Percentiles rank a stretch among this genome's conserved stretches.
Conservation (phyloP, 139 green algal species). For the Chlorella vulgaris region DNA sequence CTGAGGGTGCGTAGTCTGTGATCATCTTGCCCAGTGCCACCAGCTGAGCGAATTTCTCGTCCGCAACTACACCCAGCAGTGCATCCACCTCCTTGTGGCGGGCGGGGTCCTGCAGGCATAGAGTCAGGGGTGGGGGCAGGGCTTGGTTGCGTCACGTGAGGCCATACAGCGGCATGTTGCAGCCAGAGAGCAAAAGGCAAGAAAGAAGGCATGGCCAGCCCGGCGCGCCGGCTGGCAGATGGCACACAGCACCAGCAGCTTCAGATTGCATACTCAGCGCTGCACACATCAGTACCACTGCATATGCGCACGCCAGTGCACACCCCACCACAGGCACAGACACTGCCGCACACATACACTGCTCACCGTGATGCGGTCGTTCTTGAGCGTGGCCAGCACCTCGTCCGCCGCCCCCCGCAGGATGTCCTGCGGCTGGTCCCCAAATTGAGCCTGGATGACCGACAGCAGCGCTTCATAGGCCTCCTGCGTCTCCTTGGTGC, state of each 20-base stretch:
- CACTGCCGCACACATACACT: no score
- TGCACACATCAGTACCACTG: no score
- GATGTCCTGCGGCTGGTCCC: conserved; percentile 94
- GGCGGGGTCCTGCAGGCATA: conserved; percentile 65
- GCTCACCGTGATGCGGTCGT: conserved; percentile 63
- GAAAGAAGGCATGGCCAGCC: no score
- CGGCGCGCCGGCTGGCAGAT: no score
- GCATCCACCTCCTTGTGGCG: conserved; percentile 73
- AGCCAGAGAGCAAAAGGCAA: no score
- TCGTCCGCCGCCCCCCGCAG: conserved; percentile 95
- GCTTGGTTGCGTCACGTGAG: no score
- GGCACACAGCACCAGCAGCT: no score
- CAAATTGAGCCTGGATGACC: conserved; percentile 85
- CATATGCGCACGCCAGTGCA: no score
- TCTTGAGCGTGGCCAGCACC: conserved; percentile 92
- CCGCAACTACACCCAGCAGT: conserved; percentile 73
- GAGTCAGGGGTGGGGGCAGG: neutral
- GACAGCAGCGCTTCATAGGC: conserved; percentile 94
- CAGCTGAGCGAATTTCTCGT: conserved; percentile 88
- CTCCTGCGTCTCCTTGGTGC: conserved; percentile 86
- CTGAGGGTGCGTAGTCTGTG: conserved; percentile 17
- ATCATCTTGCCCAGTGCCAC: conserved; percentile 92
- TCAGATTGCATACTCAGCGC: no score
- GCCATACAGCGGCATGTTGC: no score
- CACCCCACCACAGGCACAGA: no score